phyloP scores from a whole-genome alignment of 371 early-diverging fungal genomes.

The Circinella umbellata region DNA sequence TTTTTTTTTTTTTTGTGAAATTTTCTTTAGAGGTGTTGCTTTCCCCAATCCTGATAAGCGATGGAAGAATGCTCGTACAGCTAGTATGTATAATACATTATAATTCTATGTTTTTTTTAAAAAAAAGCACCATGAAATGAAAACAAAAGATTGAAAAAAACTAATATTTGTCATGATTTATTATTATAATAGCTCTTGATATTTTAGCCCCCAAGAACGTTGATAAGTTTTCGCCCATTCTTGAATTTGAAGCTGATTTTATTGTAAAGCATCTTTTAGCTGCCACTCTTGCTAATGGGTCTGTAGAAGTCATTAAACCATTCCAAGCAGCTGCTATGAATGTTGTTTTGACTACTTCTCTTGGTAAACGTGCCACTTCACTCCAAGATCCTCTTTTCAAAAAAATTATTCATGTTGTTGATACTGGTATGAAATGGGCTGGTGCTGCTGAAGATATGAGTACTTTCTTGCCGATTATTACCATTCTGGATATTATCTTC shows the following conservation, averaged over 20 bases:
- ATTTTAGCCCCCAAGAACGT: conserved; percentile 24
- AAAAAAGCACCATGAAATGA: too few species aligned
- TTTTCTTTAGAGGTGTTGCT: conserved; percentile 18
- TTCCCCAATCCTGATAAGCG: conserved; percentile 19
- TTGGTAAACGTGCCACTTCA: conserved; percentile 22
- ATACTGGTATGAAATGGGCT: conserved; percentile 17
- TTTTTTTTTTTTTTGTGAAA: neutral
- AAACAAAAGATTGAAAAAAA: neutral
- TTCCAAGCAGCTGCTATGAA: conserved; percentile 23
- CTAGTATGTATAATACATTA: conserved; percentile 6
- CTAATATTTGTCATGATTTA: neutral
- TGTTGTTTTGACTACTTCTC: conserved; percentile 14
- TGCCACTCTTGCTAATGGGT: conserved; percentile 6
- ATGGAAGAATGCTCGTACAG: conserved; percentile 23
- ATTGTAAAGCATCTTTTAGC: conserved; percentile 13
- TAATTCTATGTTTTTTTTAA: neutral
- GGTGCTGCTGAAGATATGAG: conserved; percentile 26
- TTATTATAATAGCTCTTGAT: conserved; percentile 12
- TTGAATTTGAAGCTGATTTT: conserved; percentile 11
- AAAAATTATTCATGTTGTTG: conserved; percentile 13
- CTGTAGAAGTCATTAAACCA: conserved; percentile 13
- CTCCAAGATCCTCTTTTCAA: conserved; percentile 18
- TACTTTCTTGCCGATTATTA: conserved; percentile 22
- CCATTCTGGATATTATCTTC: conserved; percentile 10
- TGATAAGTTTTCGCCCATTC: conserved; percentile 9